Evolutionary conservation across 1,139 yeast genomes (phyloP), one percentile per base, ranked within the genome.

Genomic region (Ogataea hybrid): DNA sequence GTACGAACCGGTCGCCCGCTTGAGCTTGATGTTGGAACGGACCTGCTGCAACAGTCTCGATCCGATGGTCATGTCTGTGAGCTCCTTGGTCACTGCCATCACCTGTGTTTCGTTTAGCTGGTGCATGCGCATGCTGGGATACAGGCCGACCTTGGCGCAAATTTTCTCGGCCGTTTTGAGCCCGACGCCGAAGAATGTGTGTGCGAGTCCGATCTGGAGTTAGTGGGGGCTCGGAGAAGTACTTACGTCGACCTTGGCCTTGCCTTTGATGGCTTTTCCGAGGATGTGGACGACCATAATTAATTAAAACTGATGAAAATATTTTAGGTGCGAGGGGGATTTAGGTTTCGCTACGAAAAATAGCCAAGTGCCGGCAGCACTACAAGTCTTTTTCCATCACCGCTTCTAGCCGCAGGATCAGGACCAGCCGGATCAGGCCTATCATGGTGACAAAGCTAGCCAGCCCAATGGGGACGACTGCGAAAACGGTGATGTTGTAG

Each of bases 381-480:
- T 27, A 27, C 15, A 27, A 14, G 9, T 27, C 29, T 14, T 27
- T 12, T 14, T 27, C 29, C 43, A 52, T 43, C 44, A 81, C 87
- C 14, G 84, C 71, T 54, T 85, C 95, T 43, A 86, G 67, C 45
- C 95, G 73, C 37, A 88, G 70, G 29, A 89, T 85, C 53, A 89
- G 70, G 38, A 89, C 63, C 41, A 88, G 78, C 49, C 97, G 68
- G 23, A 89, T 66, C 37, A 90, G 66, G 0, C 90, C 94, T 22
- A 89, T 70, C 96, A 90, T 88, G 5, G 97, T 89, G 22, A 90
- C 66, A 56, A 92, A 92, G 55, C 97, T 87, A 3, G 98, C 97
- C 47, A 92, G 58, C 0, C 98, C 98, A 18, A 92, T 90, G 0
- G 98, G 98, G 5, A 92, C 96, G 40, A 92, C 97, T 1, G 97